phyloP scores from a whole-genome alignment of 1,284 basidiomycete genomes.

The Naganishia liquefaciens region DNA sequence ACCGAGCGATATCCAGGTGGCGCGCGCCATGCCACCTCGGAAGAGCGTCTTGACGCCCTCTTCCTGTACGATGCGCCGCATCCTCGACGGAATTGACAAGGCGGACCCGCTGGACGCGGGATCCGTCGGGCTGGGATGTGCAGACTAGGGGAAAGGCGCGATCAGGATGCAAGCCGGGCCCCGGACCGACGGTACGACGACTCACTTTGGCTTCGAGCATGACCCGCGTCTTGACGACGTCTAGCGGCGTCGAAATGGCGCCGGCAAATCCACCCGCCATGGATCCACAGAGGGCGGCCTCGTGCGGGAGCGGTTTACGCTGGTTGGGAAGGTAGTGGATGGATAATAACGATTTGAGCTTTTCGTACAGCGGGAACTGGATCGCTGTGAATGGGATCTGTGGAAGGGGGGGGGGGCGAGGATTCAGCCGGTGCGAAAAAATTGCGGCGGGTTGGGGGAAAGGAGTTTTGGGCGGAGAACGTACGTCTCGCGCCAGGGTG shows the following conservation, averaged over 20 bases:
- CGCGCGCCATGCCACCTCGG: slow-evolving; percentile 83
- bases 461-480: slow-evolving; percentile 35
- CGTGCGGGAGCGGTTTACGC: slow-evolving; percentile 68
- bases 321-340: slow-evolving; percentile 51
- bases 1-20: slow-evolving; percentile 92
- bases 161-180: not conserved
- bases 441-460: not conserved
- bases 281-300: slow-evolving; percentile 89
- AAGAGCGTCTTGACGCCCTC: slow-evolving; percentile 82
- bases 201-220: slow-evolving; percentile 86
- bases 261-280: slow-evolving; percentile 89
- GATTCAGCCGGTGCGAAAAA: no score
- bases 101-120: slow-evolving; percentile 44
- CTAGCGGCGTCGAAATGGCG: slow-evolving; percentile 87
- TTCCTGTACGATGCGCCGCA: slow-evolving; percentile 65
- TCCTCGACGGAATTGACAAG: slow-evolving; percentile 61
- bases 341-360: slow-evolving; percentile 70
- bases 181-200: slow-evolving; percentile 6
- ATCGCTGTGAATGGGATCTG: slow-evolving; percentile 97
- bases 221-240: slow-evolving; percentile 94
- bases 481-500: slow-evolving; percentile 74
- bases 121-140: slow-evolving; percentile 35
- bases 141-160: slow-evolving; percentile 2
- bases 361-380: slow-evolving; percentile 95
- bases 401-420: not conserved